Evolutionary conservation across 2,329 filamentous ascomycete genomes (phyloP).

Genomic region (Aspergillus floridensis): DNA sequence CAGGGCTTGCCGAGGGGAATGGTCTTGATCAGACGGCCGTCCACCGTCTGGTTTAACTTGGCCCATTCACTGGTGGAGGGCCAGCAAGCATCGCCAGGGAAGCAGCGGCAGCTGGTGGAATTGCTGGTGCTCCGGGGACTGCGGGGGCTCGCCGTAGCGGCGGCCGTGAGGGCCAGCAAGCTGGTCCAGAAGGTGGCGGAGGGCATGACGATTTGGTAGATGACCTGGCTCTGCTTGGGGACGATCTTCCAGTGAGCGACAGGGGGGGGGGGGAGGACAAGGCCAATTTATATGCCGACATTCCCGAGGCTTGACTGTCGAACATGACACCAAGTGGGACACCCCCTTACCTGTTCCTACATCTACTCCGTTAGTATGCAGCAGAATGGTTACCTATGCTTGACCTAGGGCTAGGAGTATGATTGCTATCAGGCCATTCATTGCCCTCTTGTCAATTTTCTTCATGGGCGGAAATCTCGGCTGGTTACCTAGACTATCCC

Average conservation of each 20-base stretch:
- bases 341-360: background rate
- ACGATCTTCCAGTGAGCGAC: background rate
- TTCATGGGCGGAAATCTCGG: background rate
- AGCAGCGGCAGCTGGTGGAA: constrained; percentile 2
- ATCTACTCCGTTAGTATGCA: no score
- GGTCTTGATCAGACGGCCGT: constrained; percentile 52
- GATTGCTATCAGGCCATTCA: no score
- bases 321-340: background rate
- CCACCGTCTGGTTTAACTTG: constrained; percentile 52
- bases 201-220: background rate
- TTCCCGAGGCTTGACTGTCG: no score
- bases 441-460: no score
- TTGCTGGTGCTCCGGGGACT: background rate
- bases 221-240: background rate
- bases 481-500: no score
- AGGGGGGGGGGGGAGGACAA: background rate
- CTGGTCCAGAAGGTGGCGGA: background rate
- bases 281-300: background rate
- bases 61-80: constrained; percentile 3
- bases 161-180: constrained; percentile 2
- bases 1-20: constrained; percentile 54
- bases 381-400: no score
- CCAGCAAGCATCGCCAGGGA: constrained; percentile 3
- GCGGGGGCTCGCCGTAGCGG: background rate
- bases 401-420: background rate